Percentiles rank a stretch among this genome's conserved stretches.
phyloP scores from a whole-genome alignment of 495 filamentous ascomycete genomes.

The Penicillium soppii region DNA sequence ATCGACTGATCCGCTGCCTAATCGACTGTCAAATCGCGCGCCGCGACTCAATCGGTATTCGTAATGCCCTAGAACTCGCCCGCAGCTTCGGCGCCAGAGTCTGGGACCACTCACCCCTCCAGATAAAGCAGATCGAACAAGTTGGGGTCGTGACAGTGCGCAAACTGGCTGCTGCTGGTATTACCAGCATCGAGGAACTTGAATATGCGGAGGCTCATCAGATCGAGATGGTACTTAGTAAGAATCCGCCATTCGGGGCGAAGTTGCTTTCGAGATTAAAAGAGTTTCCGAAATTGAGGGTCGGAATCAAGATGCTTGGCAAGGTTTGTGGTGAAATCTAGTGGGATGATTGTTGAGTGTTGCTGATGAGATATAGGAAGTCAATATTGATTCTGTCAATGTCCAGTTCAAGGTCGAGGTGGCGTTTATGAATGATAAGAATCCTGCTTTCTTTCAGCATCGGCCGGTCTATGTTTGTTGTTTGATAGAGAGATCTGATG shows the following conservation, averaged over 20 bases:
- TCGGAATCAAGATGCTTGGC: conserved; percentile 52
- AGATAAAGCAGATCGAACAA: conserved; percentile 85
- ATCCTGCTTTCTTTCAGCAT: conserved; percentile 58
- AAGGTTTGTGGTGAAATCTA: conserved; percentile 37
- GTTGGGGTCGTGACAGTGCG: conserved; percentile 75
- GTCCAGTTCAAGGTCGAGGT: conserved; percentile 67
- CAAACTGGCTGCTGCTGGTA: conserved; percentile 70
- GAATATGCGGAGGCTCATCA: conserved; percentile 62
- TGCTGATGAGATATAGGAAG: conserved; percentile 30
- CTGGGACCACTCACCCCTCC: conserved; percentile 83
- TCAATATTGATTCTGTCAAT: conserved; percentile 45
- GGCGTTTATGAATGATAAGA: conserved; percentile 68
- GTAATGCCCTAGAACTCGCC: conserved; percentile 74
- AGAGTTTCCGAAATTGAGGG: conserved; percentile 71
- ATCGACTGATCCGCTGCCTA: conserved; percentile 76
- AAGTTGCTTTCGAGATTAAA: conserved; percentile 62
- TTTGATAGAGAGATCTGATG: conserved; percentile 74
- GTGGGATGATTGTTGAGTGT: not conserved
- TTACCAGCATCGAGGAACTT: conserved; percentile 71
- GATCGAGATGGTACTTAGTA: conserved; percentile 75
- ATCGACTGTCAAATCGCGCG: conserved; percentile 77
- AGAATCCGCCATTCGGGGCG: conserved; percentile 80
- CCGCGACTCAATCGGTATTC: conserved; percentile 63
- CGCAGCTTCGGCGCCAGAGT: conserved; percentile 74
- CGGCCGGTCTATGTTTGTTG: conserved; percentile 69